Percentiles rank a stretch among this genome's conserved stretches.
phyloP scores from a whole-genome alignment of 805 yeast genomes.

The Pichia californica region DNA sequence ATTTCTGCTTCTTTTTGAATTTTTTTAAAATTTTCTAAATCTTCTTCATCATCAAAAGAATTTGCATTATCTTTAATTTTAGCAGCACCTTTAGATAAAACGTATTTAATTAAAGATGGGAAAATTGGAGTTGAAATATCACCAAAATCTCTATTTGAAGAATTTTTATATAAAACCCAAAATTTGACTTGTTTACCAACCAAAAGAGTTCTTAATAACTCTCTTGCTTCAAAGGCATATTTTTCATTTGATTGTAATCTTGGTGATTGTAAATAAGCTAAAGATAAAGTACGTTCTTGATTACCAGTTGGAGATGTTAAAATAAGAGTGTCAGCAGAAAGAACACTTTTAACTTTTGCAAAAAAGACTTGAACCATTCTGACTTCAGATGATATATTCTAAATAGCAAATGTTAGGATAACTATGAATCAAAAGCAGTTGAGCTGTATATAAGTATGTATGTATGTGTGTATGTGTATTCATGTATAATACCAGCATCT shows the following conservation, averaged over 20 bases:
- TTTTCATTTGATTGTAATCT: constrained; percentile 39
- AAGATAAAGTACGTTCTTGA: constrained; percentile 56
- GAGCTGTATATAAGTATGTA: too few relatives aligned
- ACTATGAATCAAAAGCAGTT: too few relatives aligned
- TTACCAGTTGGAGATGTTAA: constrained; percentile 47
- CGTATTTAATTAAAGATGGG: constrained; percentile 49
- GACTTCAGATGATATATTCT: too few relatives aligned
- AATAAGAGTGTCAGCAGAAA: constrained; percentile 66
- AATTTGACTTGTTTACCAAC: constrained; percentile 62
- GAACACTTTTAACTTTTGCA: constrained; percentile 65
- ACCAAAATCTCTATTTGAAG: constrained; percentile 61
- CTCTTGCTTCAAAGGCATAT: constrained; percentile 53
- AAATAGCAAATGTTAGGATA: too few relatives aligned
- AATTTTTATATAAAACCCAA: constrained; percentile 47
- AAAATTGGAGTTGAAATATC: constrained; percentile 62
- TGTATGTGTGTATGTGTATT: too few relatives aligned
- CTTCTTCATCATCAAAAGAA: constrained; percentile 30
- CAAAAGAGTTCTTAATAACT: constrained; percentile 51
- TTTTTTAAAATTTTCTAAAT: constrained; percentile 32
- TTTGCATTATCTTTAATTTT: constrained; percentile 50
- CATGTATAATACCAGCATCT: too few relatives aligned
- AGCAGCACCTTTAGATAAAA: constrained; percentile 53
- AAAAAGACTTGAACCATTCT: constrained; percentile 29
- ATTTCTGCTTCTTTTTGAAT: constrained; percentile 45
- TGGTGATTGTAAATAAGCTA: constrained; percentile 60